These are phyloP conservation scores for Penicillium goetzii DNA, from an alignment of 495 filamentous ascomycete species.

Conservation along the genomic window DNA sequence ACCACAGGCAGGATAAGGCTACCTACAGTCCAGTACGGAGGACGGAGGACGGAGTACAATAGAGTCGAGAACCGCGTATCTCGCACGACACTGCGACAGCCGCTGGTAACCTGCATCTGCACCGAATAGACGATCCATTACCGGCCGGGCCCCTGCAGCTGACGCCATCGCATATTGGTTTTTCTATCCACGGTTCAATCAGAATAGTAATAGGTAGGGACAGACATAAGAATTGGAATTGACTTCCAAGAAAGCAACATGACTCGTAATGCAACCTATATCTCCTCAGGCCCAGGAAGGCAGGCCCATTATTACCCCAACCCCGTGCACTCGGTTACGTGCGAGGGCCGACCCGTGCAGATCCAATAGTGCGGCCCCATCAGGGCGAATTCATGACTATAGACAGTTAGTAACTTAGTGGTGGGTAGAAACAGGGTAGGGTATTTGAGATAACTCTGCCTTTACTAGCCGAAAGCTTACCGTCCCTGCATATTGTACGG, in stretches of 20 bases:
- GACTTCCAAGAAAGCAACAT: background rate
- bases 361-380: conserved; percentile 18
- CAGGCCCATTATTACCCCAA: background rate
- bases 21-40: background rate
- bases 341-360: conserved; percentile 24
- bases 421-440: background rate
- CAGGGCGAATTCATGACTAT: background rate
- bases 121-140: too few species aligned
- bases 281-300: background rate
- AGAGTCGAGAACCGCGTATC: background rate
- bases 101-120: background rate
- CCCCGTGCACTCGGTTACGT: conserved; percentile 3
- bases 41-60: background rate
- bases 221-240: too few species aligned
- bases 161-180: too few species aligned
- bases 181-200: too few species aligned
- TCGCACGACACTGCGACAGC: background rate
- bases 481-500: too few species aligned
- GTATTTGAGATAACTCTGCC: background rate
- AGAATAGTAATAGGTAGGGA: too few species aligned
- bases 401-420: background rate
- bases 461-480: background rate
- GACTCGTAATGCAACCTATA: background rate
- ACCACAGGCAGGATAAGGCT: background rate
- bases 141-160: too few species aligned